Conservation (phyloP, 2,329 filamentous ascomycete species). For the Claviceps fusiformis region DNA sequence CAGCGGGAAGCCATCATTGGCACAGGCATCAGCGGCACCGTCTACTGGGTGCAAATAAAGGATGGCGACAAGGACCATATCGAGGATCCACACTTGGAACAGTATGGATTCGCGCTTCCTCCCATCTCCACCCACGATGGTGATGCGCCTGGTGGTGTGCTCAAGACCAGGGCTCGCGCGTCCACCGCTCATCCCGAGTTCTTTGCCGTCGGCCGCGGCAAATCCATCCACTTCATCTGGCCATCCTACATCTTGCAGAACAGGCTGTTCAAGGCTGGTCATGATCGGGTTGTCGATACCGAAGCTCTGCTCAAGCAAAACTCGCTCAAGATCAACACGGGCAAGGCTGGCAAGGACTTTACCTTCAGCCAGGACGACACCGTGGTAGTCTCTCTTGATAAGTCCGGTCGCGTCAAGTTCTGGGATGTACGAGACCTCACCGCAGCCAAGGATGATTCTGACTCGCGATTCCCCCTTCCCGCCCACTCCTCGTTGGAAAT, state of each 20-base stretch:
- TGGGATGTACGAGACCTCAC: constrained; percentile 86
- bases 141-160: constrained; percentile 77
- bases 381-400: constrained; percentile 88
- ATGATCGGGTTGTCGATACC: constrained; percentile 64
- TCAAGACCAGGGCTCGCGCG: constrained; percentile 89
- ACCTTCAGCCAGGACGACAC: constrained; percentile 94
- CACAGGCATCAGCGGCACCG: constrained; percentile 84
- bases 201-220: constrained; percentile 90
- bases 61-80: constrained; percentile 67
- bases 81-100: constrained; percentile 65
- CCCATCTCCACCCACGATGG: constrained; percentile 77
- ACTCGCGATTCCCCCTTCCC: constrained; percentile 37
- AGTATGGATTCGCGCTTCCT: constrained; percentile 78
- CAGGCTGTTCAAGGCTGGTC: constrained; percentile 48
- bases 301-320: constrained; percentile 79
- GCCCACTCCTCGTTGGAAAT: constrained; percentile 56
- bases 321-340: constrained; percentile 85
- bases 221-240: constrained; percentile 85
- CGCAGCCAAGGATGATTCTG: constrained; percentile 35
- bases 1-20: constrained; percentile 75
- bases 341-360: constrained; percentile 97
- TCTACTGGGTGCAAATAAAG: constrained; percentile 86
- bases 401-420: constrained; percentile 91
- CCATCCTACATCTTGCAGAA: constrained; percentile 50
- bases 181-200: constrained; percentile 83